These are phyloP conservation scores for Alternaria incomplexa DNA, from an alignment of 2,329 filamentous ascomycete species.

Conservation along the genomic window DNA sequence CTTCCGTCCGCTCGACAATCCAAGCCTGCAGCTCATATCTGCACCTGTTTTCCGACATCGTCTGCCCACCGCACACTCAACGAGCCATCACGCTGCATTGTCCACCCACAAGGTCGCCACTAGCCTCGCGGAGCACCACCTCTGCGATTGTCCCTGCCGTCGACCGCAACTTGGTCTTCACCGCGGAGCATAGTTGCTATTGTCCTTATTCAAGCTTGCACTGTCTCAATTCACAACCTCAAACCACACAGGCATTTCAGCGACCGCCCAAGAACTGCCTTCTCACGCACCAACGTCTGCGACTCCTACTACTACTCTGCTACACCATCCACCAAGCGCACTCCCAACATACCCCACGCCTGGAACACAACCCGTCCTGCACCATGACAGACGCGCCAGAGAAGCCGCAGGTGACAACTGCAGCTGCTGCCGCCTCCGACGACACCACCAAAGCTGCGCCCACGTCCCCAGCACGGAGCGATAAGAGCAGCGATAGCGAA, in stretches of 20 bases:
- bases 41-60: not conserved
- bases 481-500: conserved; percentile 54
- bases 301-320: not conserved
- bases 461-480: conserved; percentile 44
- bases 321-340: conserved; percentile 4
- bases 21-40: not conserved
- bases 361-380: conserved; percentile 4
- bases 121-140: conserved; percentile 22
- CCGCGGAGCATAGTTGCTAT: conserved; percentile 9
- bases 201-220: conserved; percentile 9
- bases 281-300: not conserved
- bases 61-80: not conserved
- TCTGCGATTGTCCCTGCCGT: conserved; percentile 13
- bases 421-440: conserved; percentile 12
- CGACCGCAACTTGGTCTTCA: conserved; percentile 8
- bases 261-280: not conserved
- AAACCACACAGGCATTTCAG: not conserved
- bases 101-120: conserved; percentile 8
- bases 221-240: not conserved
- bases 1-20: conserved; percentile 3
- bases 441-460: conserved; percentile 20
- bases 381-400: conserved; percentile 35
- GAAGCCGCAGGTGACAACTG: conserved; percentile 21
- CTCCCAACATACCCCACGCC: conserved; percentile 1
- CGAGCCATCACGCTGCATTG: conserved; percentile 1